Base-by-base conservation (phyloP, 805 yeast species). In the Kodamaea restingae region DNA sequence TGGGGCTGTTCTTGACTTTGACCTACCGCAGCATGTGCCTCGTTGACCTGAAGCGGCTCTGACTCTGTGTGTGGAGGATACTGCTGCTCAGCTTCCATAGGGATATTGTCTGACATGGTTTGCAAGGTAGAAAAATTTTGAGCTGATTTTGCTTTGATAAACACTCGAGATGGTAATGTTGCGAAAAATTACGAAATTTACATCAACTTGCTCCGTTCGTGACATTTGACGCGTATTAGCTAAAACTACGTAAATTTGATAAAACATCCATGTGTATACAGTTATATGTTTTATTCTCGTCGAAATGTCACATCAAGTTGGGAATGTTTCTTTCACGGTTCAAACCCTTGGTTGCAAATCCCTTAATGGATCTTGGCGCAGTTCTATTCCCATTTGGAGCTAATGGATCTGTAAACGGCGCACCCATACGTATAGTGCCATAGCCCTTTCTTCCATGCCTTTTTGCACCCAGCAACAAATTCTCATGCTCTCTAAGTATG, bases 61-160 rank as follows among this genome's bases (percentile, higher is more conserved):
- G 29, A 15, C 26, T 25, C 27, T 26, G 18, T 21, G 14, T 32
- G 15, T 14, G 11, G 18, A 8, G 33, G 38, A 14, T n/a, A 20
- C 10, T 38, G 41, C 34, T 51, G 49, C 34, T 53, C 57, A 11
- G 52, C 47, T 18, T 50, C 48, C 27, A 56, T 39, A 10, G 65
- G 59, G 4, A 61, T 49, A 34, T 56, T 52, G 39, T 63, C 69
- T 4, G 67, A 61, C 68, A 63, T 63, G 21, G 26, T 37, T 35
- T 28, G 15, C 8, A 5, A 30, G 20, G 5, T 8, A 5, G 10
- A 17, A 30, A 30, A 14, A 15, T 30, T 30, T 30, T 25, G 27
- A 10, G n/a, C 10, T 9, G 12, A 10, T 10, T 25, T 25, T 25
- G 27, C 11, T 25, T 25, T 10, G n/a, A 9, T 4, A n/a, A 25